Evolutionary conservation across 1,284 basidiomycete species (phyloP).

Genomic region (Cutaneotrichosporon curvatum): DNA sequence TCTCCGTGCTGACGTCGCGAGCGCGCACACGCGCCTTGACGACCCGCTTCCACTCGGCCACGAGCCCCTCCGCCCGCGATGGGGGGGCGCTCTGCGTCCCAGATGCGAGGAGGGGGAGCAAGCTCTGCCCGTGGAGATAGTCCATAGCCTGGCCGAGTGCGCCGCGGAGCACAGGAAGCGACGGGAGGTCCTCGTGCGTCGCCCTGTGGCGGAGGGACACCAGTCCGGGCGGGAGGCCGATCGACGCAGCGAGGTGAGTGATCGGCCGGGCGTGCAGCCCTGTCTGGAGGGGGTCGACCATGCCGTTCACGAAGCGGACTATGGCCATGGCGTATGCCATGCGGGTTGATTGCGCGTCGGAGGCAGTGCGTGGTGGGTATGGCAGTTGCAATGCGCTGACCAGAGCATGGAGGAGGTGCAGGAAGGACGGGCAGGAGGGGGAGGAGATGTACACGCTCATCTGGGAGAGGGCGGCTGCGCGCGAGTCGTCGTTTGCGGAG

Average conservation of each 20-base stretch:
- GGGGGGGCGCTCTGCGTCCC: conserved; percentile 48
- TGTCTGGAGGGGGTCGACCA: conserved; percentile 88
- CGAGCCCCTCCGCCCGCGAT: conserved; percentile 51
- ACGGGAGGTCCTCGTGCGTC: conserved; percentile 92
- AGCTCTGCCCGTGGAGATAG: conserved; percentile 63
- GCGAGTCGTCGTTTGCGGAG: conserved; percentile 55
- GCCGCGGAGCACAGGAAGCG: conserved; percentile 68
- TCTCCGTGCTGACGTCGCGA: conserved; percentile 66
- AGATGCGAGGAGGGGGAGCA: conserved; percentile 58
- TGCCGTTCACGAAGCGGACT: conserved; percentile 84
- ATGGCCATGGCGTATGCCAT: conserved; percentile 62
- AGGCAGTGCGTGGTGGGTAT: conserved; percentile 52
- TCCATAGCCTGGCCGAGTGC: conserved; percentile 61
- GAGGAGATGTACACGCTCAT: conserved; percentile 67
- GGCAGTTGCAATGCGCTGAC: conserved; percentile 56
- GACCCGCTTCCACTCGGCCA: conserved; percentile 40
- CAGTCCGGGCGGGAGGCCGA: conserved; percentile 79
- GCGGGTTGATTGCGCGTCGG: conserved; percentile 50
- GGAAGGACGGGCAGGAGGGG: conserved; percentile 64
- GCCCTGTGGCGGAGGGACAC: conserved; percentile 93
- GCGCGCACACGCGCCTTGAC: conserved; percentile 48
- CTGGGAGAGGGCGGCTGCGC: conserved; percentile 57
- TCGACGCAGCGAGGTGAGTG: conserved; percentile 73
- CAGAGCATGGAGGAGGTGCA: conserved; percentile 53
- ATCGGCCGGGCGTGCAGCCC: conserved; percentile 85